phyloP scores from a whole-genome alignment of 2,329 filamentous ascomycete species.

The Penicillium sp. region DNA sequence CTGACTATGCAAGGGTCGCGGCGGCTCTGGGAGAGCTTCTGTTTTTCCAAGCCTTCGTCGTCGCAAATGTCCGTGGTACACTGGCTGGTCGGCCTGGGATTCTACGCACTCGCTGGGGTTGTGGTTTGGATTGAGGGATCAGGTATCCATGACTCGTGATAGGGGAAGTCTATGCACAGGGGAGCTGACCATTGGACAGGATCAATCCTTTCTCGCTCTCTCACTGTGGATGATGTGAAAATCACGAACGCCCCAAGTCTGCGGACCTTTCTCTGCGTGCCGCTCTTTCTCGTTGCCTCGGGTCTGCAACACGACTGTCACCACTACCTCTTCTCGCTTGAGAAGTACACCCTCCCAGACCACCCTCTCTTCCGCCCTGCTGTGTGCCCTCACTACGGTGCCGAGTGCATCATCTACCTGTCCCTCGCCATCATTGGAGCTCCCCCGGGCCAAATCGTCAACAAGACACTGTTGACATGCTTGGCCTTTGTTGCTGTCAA shows the following conservation, averaged over 20 bases:
- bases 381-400: conserved; percentile 86
- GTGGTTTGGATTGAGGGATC: conserved; percentile 82
- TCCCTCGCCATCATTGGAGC: conserved; percentile 72
- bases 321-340: conserved; percentile 64
- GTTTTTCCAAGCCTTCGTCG: conserved; percentile 62
- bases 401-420: conserved; percentile 80
- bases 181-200: not conserved
- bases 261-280: conserved; percentile 56
- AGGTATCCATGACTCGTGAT: conserved; percentile 38
- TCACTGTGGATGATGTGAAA: conserved; percentile 36
- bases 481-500: conserved; percentile 73
- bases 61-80: conserved; percentile 83
- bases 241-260: conserved; percentile 43
- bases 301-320: conserved; percentile 73
- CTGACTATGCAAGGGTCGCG: conserved; percentile 73
- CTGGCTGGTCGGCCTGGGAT: conserved; percentile 73
- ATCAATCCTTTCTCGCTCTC: not conserved
- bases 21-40: conserved; percentile 71
- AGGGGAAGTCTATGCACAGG: conserved; percentile 21
- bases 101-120: conserved; percentile 71
- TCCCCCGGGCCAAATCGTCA: conserved; percentile 63
- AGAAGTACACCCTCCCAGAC: conserved; percentile 78
- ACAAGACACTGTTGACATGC: conserved; percentile 69
- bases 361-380: conserved; percentile 68
- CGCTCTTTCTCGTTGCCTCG: conserved; percentile 67